Conservation (phyloP, 2,329 filamentous ascomycete genomes). For the Sporothrix dimorphospora region DNA sequence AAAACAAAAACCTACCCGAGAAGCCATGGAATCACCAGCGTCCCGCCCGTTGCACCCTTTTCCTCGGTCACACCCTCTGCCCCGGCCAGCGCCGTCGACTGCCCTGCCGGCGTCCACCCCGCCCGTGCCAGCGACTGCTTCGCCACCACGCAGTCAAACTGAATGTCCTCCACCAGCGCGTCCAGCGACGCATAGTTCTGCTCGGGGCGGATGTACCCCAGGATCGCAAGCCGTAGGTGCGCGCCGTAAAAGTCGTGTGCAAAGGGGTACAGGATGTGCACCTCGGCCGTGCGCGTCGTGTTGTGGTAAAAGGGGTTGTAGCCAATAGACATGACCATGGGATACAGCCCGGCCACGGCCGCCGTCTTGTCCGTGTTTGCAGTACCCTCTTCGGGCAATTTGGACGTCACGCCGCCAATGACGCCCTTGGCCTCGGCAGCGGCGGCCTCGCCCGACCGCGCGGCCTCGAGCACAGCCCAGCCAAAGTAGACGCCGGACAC, state of each 20-base stretch:
- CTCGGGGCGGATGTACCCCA: slow-evolving; percentile 89
- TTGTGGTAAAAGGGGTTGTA: slow-evolving; percentile 99
- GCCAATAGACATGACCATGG: slow-evolving; percentile 92
- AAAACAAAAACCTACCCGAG: background rate
- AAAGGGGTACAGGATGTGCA: slow-evolving; percentile 83
- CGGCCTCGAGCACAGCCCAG: slow-evolving; percentile 74
- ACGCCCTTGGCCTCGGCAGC: slow-evolving; percentile 30
- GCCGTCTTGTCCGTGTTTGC: slow-evolving; percentile 47
- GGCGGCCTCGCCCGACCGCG: slow-evolving; percentile 51
- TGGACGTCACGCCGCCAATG: slow-evolving; percentile 49
- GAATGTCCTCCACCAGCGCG: slow-evolving; percentile 84
- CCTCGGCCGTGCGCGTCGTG: slow-evolving; percentile 80
- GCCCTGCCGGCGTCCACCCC: slow-evolving; percentile 55
- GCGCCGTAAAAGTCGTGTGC: slow-evolving; percentile 80
- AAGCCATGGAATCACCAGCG: slow-evolving; percentile 25
- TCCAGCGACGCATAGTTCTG: slow-evolving; percentile 85
- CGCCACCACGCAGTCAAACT: slow-evolving; percentile 83
- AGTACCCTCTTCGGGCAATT: slow-evolving; percentile 2
- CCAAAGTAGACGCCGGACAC: slow-evolving; percentile 91
- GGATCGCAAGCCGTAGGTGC: slow-evolving; percentile 75
- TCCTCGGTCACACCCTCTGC: slow-evolving; percentile 19
- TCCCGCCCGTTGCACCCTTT: background rate
- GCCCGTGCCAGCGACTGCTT: slow-evolving; percentile 69
- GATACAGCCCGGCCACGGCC: slow-evolving; percentile 57
- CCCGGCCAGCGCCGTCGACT: slow-evolving; percentile 41